phyloP scores from a whole-genome alignment of 2,329 filamentous ascomycete genomes.

The Aureobasidium subglaciale region DNA sequence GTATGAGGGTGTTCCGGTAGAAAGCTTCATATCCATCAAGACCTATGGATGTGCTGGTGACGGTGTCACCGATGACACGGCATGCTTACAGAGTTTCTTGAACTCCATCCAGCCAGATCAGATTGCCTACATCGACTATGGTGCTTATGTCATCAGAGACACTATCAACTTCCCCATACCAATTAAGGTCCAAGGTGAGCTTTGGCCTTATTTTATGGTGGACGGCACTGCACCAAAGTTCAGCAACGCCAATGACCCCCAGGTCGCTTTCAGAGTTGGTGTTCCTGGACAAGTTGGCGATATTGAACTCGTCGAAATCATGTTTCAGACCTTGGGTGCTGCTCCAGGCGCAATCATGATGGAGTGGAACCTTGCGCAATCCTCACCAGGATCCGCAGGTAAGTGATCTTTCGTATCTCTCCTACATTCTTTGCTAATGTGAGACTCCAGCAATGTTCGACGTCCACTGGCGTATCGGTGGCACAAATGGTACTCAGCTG shows the following conservation, averaged over 20 bases:
- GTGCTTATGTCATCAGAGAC: conserved; percentile 48
- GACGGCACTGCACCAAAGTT: conserved; percentile 47
- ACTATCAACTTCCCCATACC: conserved; percentile 56
- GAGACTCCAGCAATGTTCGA: conserved; percentile 48
- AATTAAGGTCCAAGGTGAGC: conserved; percentile 75
- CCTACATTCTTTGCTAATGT: neutral
- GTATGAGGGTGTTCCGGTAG: conserved; percentile 43
- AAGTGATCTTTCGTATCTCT: conserved; percentile 15
- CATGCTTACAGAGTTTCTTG: conserved; percentile 66
- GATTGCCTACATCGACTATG: conserved; percentile 52
- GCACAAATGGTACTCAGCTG: conserved; percentile 52
- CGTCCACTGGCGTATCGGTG: conserved; percentile 45
- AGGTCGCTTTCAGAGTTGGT: conserved; percentile 62
- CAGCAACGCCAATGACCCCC: conserved; percentile 47
- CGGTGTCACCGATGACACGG: conserved; percentile 77
- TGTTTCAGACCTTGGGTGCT: conserved; percentile 61
- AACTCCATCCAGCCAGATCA: conserved; percentile 49
- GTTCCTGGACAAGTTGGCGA: conserved; percentile 54
- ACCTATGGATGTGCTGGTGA: conserved; percentile 64
- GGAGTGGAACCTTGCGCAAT: conserved; percentile 61
- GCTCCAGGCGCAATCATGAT: conserved; percentile 63
- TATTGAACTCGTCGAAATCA: conserved; percentile 65
- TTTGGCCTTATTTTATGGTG: conserved; percentile 77
- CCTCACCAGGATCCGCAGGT: conserved; percentile 33
- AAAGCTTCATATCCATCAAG: conserved; percentile 57